Conservation (phyloP, 306 rosid genomes). For the Styphnolobium japonicum region DNA sequence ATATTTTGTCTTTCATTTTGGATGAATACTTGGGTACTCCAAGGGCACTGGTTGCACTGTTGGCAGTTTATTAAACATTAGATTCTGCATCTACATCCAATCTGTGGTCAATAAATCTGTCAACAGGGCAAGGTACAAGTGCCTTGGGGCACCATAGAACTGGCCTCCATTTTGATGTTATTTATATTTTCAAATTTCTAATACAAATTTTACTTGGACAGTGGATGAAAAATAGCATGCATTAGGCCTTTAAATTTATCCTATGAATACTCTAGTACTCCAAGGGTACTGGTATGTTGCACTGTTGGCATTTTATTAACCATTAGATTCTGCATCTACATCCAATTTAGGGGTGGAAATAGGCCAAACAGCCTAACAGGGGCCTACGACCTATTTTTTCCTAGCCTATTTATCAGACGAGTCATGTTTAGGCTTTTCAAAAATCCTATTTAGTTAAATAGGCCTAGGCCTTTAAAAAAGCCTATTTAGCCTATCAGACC, state of each 20-base stretch:
- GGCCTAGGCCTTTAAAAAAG: no score
- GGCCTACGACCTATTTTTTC: no score
- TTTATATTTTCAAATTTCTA: neutral
- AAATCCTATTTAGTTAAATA: no score
- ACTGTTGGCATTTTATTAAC: slow-evolving; percentile 4
- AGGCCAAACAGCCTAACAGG: no score
- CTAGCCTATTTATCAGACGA: no score
- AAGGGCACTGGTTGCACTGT: neutral
- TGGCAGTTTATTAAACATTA: slow-evolving; percentile 11
- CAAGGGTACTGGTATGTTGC: neutral
- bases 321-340: slow-evolving; percentile 4
- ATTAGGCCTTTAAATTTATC: no score
- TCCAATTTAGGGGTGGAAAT: no score
- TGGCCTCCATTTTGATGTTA: neutral
- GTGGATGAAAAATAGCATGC: neutral
- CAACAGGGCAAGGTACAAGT: neutral
- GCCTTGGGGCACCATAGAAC: neutral
- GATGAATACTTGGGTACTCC: neutral
- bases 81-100: neutral
- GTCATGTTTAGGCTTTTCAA: no score
- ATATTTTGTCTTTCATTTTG: slow-evolving; percentile 29
- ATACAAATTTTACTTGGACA: neutral
- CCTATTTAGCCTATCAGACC: no score
- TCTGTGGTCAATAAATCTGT: slow-evolving; percentile 18
- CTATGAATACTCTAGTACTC: neutral